These are phyloP conservation scores for Penicillium diatomitis DNA, from an alignment of 495 filamentous ascomycete genomes.

Conservation along the genomic window DNA sequence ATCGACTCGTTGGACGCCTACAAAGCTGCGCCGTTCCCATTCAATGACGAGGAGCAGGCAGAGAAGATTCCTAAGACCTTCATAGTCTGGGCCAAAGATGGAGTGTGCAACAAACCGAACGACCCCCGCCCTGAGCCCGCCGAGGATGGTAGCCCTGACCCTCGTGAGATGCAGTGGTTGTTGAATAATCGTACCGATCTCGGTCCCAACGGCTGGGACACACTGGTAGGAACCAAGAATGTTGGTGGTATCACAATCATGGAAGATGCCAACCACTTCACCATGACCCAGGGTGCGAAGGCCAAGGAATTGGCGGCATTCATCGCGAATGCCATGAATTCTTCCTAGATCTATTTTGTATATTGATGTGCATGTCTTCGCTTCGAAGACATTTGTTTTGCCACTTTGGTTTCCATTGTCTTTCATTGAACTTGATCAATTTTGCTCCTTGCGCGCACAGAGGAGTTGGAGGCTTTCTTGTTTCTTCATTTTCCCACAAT, in stretches of 20 bases:
- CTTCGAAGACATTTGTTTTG: background rate
- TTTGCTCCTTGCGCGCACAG: too few relatives aligned
- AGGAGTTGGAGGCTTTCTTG: too few relatives aligned
- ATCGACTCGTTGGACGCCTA: conserved; percentile 70
- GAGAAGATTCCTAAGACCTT: conserved; percentile 49
- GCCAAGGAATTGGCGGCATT: conserved; percentile 28
- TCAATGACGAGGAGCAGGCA: conserved; percentile 31
- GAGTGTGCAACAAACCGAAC: conserved; percentile 60
- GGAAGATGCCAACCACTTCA: conserved; percentile 35
- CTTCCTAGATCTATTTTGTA: conserved; percentile 4
- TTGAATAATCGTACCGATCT: conserved; percentile 72
- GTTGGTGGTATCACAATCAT: conserved; percentile 49
- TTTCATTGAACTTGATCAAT: too few relatives aligned
- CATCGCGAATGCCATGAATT: conserved; percentile 19
- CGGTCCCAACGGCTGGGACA: conserved; percentile 71
- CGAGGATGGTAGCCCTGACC: conserved; percentile 45
- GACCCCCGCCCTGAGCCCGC: conserved; percentile 64
- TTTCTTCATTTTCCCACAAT: too few relatives aligned
- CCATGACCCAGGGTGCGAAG: conserved; percentile 31
- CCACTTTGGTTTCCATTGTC: background rate
- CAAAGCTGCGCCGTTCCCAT: conserved; percentile 39
- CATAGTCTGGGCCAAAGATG: conserved; percentile 73
- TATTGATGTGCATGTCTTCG: background rate
- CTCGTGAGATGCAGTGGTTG: conserved; percentile 62
- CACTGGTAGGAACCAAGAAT: conserved; percentile 56